Evolutionary conservation across 495 filamentous ascomycete species (phyloP).

Genomic region (Antarctomyces pellizariae): DNA sequence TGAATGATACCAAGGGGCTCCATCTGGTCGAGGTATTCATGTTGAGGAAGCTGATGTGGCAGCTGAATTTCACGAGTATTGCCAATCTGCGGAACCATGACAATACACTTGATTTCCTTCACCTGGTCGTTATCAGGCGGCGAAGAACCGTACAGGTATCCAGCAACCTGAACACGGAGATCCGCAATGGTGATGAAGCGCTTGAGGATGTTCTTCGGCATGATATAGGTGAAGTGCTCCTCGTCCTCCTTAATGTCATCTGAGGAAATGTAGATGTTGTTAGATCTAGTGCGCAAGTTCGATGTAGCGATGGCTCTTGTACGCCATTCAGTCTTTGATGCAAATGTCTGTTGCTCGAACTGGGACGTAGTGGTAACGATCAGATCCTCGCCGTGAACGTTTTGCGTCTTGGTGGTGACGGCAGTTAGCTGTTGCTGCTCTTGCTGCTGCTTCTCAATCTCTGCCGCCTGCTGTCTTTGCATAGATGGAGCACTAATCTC

Average conservation of each 20-base stretch:
- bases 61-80: slow-evolving; percentile 79
- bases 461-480: slow-evolving; percentile 95
- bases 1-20: slow-evolving; percentile 93
- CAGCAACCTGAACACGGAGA: slow-evolving; percentile 86
- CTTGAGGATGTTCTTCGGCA: slow-evolving; percentile 98
- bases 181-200: slow-evolving; percentile 97
- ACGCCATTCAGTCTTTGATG: slow-evolving; percentile 97
- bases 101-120: slow-evolving; percentile 89
- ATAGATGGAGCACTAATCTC: slow-evolving; percentile 95
- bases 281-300: slow-evolving; percentile 81
- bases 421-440: slow-evolving; percentile 92
- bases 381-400: slow-evolving; percentile 92
- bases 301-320: slow-evolving; percentile 90
- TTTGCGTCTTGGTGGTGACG: slow-evolving; percentile 95
- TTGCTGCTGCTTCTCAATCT: slow-evolving; percentile 97
- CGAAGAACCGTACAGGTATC: slow-evolving; percentile 84
- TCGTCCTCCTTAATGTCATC: slow-evolving; percentile 66
- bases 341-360: slow-evolving; percentile 92
- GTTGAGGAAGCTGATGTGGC: slow-evolving; percentile 77
- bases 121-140: slow-evolving; percentile 87
- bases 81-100: slow-evolving; percentile 94
- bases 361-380: slow-evolving; percentile 94
- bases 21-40: slow-evolving; percentile 68
- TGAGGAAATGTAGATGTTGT: slow-evolving; percentile 97
- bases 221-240: slow-evolving; percentile 75